Evolutionary conservation across 2,329 filamentous ascomycete genomes (phyloP).

Genomic region (Fusarium longipes): DNA sequence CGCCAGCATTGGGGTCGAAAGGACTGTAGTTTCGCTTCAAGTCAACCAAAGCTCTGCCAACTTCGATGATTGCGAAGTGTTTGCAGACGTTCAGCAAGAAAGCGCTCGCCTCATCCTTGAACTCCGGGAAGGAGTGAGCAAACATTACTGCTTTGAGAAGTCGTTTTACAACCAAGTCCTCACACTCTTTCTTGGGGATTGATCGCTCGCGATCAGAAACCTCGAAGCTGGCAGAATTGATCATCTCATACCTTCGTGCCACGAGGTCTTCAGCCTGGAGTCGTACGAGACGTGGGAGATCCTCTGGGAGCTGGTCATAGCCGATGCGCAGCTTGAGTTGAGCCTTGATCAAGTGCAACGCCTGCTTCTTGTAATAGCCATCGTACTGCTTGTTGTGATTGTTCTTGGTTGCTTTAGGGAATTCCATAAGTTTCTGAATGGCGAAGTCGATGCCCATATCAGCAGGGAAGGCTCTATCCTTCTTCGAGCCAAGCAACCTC

Average conservation of each 20-base stretch:
- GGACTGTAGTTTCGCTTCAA: slow-evolving; percentile 79
- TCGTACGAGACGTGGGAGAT: slow-evolving; percentile 84
- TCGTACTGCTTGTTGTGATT: slow-evolving; percentile 73
- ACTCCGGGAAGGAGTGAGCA: slow-evolving; percentile 82
- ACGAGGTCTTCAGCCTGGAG: slow-evolving; percentile 90
- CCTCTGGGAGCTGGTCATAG: slow-evolving; percentile 87
- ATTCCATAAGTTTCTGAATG: slow-evolving; percentile 86
- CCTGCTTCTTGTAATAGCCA: slow-evolving; percentile 91
- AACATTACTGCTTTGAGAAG: slow-evolving; percentile 90
- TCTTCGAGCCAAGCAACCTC: slow-evolving; percentile 87
- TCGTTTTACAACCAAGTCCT: slow-evolving; percentile 85
- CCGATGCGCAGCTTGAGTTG: slow-evolving; percentile 93
- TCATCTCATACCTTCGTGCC: slow-evolving; percentile 75
- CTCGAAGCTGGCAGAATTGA: slow-evolving; percentile 77
- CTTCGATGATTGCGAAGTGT: slow-evolving; percentile 90
- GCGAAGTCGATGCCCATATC: slow-evolving; percentile 89
- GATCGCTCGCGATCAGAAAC: slow-evolving; percentile 83
- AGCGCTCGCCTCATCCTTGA: slow-evolving; percentile 78
- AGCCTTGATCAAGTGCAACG: slow-evolving; percentile 85
- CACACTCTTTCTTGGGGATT: slow-evolving; percentile 84
- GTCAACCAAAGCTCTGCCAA: slow-evolving; percentile 85
- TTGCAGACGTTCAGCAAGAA: slow-evolving; percentile 85
- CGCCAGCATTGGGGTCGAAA: slow-evolving; percentile 87
- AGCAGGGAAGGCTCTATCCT: slow-evolving; percentile 87
- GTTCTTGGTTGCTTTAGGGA: slow-evolving; percentile 70